Evolutionary conservation across 345 rosid species (phyloP).

Genomic region (Citrus trifoliata): DNA sequence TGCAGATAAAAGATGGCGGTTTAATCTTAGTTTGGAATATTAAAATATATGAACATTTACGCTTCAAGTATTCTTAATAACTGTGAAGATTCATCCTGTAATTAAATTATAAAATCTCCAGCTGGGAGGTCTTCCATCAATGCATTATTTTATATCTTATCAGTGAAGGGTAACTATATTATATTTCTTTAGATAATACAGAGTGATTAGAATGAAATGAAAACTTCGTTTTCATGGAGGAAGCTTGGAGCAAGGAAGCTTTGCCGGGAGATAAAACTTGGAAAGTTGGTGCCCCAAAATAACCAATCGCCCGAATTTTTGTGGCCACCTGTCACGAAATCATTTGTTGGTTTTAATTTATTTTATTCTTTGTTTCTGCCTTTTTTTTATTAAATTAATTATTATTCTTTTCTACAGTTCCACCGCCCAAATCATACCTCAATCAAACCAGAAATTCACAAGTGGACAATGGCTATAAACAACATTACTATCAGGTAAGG

Average conservation of each 20-base stretch:
- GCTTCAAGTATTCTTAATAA: too few relatives aligned
- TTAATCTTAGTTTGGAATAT: too few relatives aligned
- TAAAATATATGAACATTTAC: too few relatives aligned
- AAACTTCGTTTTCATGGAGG: constrained; percentile 11
- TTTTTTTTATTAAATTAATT: neutral
- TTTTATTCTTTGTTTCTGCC: neutral
- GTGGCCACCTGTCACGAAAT: constrained; percentile 13
- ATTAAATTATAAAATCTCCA: neutral
- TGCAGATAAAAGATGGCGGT: too few relatives aligned
- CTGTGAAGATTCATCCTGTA: too few relatives aligned
- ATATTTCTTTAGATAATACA: neutral
- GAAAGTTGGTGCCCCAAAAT: neutral
- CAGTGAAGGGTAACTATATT: neutral
- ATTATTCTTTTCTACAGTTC: neutral
- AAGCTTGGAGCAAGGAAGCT: neutral
- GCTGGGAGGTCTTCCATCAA: neutral
- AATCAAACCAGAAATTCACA: constrained; percentile 12
- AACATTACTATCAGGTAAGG: neutral
- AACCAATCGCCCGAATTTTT: neutral
- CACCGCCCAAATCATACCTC: constrained; percentile 28
- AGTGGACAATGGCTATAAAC: constrained; percentile 1
- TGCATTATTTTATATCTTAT: neutral
- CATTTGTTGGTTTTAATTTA: neutral
- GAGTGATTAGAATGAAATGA: neutral
- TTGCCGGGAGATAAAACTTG: neutral